Percentiles rank a stretch among this genome's conserved stretches.
These are phyloP conservation scores for Penicillium alfredii DNA, from an alignment of 495 filamentous ascomycete species.

Conservation along the genomic window DNA sequence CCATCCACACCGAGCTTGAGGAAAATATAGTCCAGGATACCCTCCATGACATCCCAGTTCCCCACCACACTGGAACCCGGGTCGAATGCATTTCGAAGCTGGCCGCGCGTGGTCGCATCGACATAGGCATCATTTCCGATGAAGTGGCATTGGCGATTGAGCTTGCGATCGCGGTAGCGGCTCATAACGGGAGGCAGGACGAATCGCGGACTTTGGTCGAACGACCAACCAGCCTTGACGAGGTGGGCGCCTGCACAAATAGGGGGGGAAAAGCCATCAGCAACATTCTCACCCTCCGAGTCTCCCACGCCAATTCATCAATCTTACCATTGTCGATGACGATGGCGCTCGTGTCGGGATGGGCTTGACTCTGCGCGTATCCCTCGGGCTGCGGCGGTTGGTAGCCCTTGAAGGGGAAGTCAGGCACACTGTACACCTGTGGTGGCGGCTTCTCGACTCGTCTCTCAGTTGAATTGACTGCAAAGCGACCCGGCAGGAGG, in stretches of 20 bases:
- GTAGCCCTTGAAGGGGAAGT: constrained; percentile 74
- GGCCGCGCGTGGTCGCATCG: constrained; percentile 86
- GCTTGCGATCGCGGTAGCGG: constrained; percentile 87
- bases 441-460: constrained; percentile 44
- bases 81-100: constrained; percentile 87
- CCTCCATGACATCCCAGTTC: constrained; percentile 97
- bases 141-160: constrained; percentile 82
- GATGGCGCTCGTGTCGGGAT: constrained; percentile 61
- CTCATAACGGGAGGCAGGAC: constrained; percentile 83
- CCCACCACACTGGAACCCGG: constrained; percentile 81
- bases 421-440: constrained; percentile 51
- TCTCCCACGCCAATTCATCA: too few species aligned
- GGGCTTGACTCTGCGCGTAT: constrained; percentile 53
- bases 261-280: constrained; percentile 4
- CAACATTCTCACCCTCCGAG: too few species aligned
- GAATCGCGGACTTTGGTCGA: constrained; percentile 72
- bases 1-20: constrained; percentile 85
- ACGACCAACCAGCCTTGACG: constrained; percentile 92
- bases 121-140: constrained; percentile 86
- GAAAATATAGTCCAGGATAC: constrained; percentile 85
- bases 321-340: constrained; percentile 93
- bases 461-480: constrained; percentile 29
- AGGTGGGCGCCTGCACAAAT: constrained; percentile 64
- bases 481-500: constrained; percentile 30
- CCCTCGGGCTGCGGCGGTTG: constrained; percentile 62